Base-by-base conservation (phyloP, 768 basidiomycete genomes). In the Lyophyllum shimeji region DNA sequence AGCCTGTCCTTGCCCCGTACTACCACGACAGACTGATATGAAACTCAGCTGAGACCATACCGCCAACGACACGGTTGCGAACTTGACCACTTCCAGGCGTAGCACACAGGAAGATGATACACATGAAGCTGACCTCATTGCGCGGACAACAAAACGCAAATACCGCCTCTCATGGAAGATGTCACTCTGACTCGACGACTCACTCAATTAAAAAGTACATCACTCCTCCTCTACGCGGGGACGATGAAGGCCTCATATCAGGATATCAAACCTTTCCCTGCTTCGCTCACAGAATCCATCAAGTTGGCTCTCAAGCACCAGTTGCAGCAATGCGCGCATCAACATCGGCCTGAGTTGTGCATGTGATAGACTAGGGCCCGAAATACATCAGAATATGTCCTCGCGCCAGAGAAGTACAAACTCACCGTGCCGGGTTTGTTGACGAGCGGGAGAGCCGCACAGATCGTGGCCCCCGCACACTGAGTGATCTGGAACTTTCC, bases 371-470 rank as follows among this genome's bases (percentile, higher is more conserved):
- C 62, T 63, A 17, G 1, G 11, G 23, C 25, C 6, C 24, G 43
- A 29, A 18, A 47, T n/a, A 23, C 20, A 34, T 51, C 37, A 56
- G 34, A 1, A 11, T 17, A 21, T 11, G 8, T 20, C 11, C 3
- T 9, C 40, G 13, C 37, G 50, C 6, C 11, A 21, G 5, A 17
- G 13, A 8, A 25, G 40, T n/a, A 20, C 42, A 12, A 13, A 60
- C 61, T 42, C 39, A 65, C 63, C 25, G 70, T 70, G 20, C 70
- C 70, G 2, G 65, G 46, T 18, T 51, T 62, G 59, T 70, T 69
- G 21, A 70, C 67, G 24, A 71, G 60, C 15, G 70, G 69, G 17
- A 71, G 58, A 5, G 68, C 67, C 0, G 65, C 60, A 53, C 70
- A 71, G 51, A 61, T 60, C 17, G 67, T 70, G 23, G 67, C 69